Evolutionary conservation across 2,329 filamentous ascomycete genomes (phyloP), one percentile per base, ranked within the genome.

Genomic region (Raffaelea deltoideospora): DNA sequence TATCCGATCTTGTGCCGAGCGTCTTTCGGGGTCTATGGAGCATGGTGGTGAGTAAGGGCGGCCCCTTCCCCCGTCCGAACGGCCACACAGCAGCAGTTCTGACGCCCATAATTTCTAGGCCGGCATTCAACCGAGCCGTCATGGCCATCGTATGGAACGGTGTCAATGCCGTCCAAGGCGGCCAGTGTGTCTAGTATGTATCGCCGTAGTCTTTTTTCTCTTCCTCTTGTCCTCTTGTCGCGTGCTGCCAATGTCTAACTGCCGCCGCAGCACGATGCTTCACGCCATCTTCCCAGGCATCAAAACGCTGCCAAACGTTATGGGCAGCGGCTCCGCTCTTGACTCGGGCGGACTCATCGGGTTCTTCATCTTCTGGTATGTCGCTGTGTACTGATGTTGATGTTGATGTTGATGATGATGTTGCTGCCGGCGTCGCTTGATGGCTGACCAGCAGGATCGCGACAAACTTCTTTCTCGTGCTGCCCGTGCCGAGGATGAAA

Each of bases 121-220:
- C 61, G 2, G 54, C 51, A 5, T 56, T 60, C 37, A 60, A 59
- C 39, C 51, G 61, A 15, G 61, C 58, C 7, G 55, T 59, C 13
- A 61, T 63, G 58, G 52, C 59, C 2, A 57, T 61, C 35, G 59
- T 64, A 5, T 64, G 59, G 60, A 60, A 60, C 32, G 59, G 59
- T 3, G 57, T 63, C 2, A 61, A 37, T 17, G 27, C 27, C 11
- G 38, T 40, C 8, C 38, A 40, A 27, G 38, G 38, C 14, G 38
- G 38, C 15, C 46, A 51, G 39, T 52, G 51, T 30, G 41, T 51
- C 35, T 51, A 53, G n/a, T n/a, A n/a, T n/a, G n/a, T n/a, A n/a
- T n/a, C n/a, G n/a, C n/a, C n/a, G n/a, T n/a, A n/a, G n/a, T n/a
- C n/a, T n/a, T n/a, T n/a, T n/a, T n/a, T n/a, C n/a, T n/a, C n/a